Base-by-base conservation (phyloP, 2,329 filamentous ascomycete species). In the Xylariaceae sp. region DNA sequence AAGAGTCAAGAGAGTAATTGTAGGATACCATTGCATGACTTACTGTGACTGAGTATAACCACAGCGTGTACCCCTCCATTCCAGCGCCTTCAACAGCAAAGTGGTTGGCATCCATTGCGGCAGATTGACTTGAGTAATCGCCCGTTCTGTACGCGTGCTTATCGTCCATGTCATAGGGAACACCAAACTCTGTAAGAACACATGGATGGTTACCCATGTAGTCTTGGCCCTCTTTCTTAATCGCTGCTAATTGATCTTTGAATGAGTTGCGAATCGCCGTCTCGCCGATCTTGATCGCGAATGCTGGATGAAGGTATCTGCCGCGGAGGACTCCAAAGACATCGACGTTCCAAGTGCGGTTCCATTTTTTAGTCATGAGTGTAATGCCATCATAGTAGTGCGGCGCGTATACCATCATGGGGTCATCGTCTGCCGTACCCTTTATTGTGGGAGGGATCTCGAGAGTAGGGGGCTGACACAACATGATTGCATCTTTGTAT, bases 341-440 rank as follows among this genome's bases (percentile, higher is more conserved):
- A 66, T 99, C 94, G 7, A 99, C 87, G 59, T 99, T 99, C 87
- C 94, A 99, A 14, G 87, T 84, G 36, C 91, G 87, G 65, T 97
- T 99, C 94, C 94, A 99, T 68, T 96, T 95, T 71, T 99, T 99
- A 11, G 90, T 97, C 80, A 99, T 88, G 4, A 99, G 76, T 0
- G 94, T 99, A 48, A 99, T 87, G 11, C 94, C 94, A 61, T 99
- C 94, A 68, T 99, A 99, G 66, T 89, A 99, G 69, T 99, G 94
- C 1, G 91, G 90, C 10, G 94, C 86, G 67, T 96, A 97, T 2
- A 91, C 87, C 80, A 97, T 86, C 54, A 86, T 89, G 3, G 84
- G 83, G 59, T 99, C 91, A 60, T 97, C 91, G 63, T 97, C 92
- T 27, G 78, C 74, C 0, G 91, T 96, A 11, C 85, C 91, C 67